Evolutionary conservation across 1,284 basidiomycete genomes (phyloP), one percentile per base, ranked within the genome.

Genomic region (Mycena citricolor): DNA sequence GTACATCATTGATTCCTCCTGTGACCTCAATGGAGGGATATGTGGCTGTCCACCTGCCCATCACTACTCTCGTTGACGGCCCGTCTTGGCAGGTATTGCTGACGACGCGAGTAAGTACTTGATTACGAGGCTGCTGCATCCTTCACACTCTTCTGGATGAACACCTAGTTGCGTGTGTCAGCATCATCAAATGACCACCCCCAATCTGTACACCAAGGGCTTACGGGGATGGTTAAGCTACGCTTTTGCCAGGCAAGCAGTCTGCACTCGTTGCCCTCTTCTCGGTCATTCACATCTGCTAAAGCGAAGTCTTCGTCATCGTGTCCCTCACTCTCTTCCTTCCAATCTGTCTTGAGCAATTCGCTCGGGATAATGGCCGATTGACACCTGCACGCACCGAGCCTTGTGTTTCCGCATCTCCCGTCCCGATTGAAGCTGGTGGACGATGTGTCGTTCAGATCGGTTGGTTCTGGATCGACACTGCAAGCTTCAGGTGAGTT

Each of bases 401-500:
- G 19, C 73, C 74, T 5, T 90, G 87, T 52, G 62, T 54, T 2
- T 42, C 52, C 14, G 56, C 51, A 24, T 49, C 45, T 17, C 39
- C 51, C 37, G 42, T 44, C 8, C 43, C 57, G 1, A 50, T 56
- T 4, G 54, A 56, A 5, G 61, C 59, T 8, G 60, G 65, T 13
- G 71, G 64, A 8, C 73, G 84, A 21, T 90, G 87, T 60, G 84
- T 82, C 1, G 86, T 90, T 37, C 82, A 82, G 59, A 66, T 90
- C 44, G 84, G 77, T 1, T 87, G 89, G 74, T 47, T 70, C 1
- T 93, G 90, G 90, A 77, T 94, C 35, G 90, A 94, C 59, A 90
- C 75, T 12, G 88, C 90, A 1, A 90, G 86, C 56, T 93, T 93
- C 65, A 92, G 89, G 90, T 89, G 41, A 37, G 80, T 58, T 23